Conservation (phyloP, 169 alveolate species). For the Plasmodium chabaudi region DNA sequence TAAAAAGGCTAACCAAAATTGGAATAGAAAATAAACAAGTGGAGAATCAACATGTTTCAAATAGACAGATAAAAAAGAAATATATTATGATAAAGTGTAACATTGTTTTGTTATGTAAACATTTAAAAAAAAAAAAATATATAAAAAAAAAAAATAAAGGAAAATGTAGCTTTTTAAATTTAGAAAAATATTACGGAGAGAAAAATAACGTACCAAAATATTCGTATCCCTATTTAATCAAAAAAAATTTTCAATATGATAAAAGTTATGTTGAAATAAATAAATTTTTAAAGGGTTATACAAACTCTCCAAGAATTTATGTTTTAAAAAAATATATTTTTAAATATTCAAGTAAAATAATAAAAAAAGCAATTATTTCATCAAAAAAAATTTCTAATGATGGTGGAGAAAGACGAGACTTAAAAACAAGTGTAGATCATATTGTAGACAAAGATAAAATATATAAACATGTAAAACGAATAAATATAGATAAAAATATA, state of each 20-base stretch:
- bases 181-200: not conserved
- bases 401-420: no score
- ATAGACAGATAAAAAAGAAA: not conserved
- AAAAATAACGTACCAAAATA: not conserved
- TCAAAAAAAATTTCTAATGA: no score
- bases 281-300: constrained; percentile 28
- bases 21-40: no score
- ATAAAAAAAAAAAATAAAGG: not conserved
- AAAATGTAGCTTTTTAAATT: not conserved
- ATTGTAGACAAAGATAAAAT: constrained; percentile 4
- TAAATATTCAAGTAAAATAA: not conserved
- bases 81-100: constrained; percentile 23
- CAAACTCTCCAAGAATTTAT: constrained; percentile 15
- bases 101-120: not conserved
- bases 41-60: no score
- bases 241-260: constrained; percentile 20
- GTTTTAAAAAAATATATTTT: not conserved
- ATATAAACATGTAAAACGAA: constrained; percentile 2
- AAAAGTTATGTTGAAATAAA: constrained; percentile 30
- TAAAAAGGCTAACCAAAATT: no score
- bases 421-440: no score
- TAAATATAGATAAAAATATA: constrained; percentile 10
- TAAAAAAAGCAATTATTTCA: no score
- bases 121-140: not conserved
- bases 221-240: constrained; percentile 16